Percentiles rank a stretch among this genome's conserved stretches.
These are phyloP conservation scores for Apophysomyces elegans DNA, from an alignment of 371 early-diverging fungal genomes.

Conservation along the genomic window DNA sequence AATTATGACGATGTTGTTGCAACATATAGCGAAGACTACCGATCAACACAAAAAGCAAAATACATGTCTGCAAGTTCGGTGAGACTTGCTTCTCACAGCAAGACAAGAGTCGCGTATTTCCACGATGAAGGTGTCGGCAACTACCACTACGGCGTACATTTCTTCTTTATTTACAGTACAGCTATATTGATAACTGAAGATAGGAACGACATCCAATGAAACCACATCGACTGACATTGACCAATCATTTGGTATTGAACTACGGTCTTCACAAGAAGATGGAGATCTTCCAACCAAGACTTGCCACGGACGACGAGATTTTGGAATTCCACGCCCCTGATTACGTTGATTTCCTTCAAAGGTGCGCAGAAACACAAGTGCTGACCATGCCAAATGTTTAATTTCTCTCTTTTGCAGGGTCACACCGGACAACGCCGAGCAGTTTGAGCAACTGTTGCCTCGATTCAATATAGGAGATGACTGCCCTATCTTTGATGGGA, in stretches of 20 bases:
- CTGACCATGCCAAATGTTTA: no score
- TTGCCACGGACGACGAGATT: conserved; percentile 96
- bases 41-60: conserved; percentile 41
- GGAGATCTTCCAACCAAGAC: conserved; percentile 88
- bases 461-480: conserved; percentile 95
- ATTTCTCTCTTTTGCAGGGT: conserved; percentile 55
- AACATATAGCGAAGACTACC: conserved; percentile 50
- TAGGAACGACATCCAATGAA: conserved; percentile 96
- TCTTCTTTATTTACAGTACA: conserved; percentile 12
- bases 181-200: conserved; percentile 1
- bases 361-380: conserved; percentile 42
- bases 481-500: conserved; percentile 97
- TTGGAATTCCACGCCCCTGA: conserved; percentile 95
- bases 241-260: conserved; percentile 88
- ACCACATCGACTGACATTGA: conserved; percentile 90
- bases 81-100: conserved; percentile 54
- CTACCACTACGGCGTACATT: conserved; percentile 86
- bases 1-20: conserved; percentile 33
- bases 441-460: conserved; percentile 67
- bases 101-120: conserved; percentile 82
- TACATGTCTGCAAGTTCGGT: conserved; percentile 35
- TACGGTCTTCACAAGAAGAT: conserved; percentile 88
- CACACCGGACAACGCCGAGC: conserved; percentile 86
- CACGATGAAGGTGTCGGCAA: conserved; percentile 87
- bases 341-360: conserved; percentile 97